Percentiles rank a stretch among this genome's conserved stretches.
Evolutionary conservation across 2,329 filamentous ascomycete genomes (phyloP).

Genomic region (Aspergillus arachidicola): DNA sequence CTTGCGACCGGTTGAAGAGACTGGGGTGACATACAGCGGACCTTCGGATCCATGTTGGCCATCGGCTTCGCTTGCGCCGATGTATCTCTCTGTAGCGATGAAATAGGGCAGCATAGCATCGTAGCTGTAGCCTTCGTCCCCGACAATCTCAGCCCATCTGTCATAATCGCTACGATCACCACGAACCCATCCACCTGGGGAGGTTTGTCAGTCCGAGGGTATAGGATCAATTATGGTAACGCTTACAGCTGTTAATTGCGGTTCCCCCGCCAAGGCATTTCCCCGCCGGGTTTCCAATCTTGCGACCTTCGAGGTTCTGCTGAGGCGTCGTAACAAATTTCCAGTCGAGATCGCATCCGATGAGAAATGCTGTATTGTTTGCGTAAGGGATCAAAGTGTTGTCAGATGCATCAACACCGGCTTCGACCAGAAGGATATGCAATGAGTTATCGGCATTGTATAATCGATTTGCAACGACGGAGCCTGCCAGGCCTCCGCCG

Average conservation of each 20-base stretch:
- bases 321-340: constrained; percentile 34
- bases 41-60: constrained; percentile 31
- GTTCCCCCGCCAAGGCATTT: constrained; percentile 32
- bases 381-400: constrained; percentile 10
- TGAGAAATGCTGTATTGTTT: constrained; percentile 17
- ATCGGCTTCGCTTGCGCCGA: background rate
- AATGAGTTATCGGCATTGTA: constrained; percentile 21
- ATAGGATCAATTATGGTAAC: background rate
- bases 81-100: constrained; percentile 23
- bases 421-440: constrained; percentile 34
- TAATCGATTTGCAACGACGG: constrained; percentile 34
- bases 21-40: constrained; percentile 22
- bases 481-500: constrained; percentile 32
- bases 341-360: constrained; percentile 32
- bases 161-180: constrained; percentile 33
- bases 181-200: constrained; percentile 6
- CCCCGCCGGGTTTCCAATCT: constrained; percentile 31
- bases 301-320: constrained; percentile 26
- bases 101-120: constrained; percentile 32
- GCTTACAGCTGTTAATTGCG: constrained; percentile 32
- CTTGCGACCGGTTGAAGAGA: constrained; percentile 6
- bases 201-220: background rate
- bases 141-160: constrained; percentile 27
- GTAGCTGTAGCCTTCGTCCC: constrained; percentile 31
- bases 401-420: constrained; percentile 27